A percentile compares a stretch with the other conserved stretches of the same genome.
These are phyloP conservation scores for Dryas drummondii DNA, from an alignment of 306 rosid species.

Conservation along the genomic window DNA sequence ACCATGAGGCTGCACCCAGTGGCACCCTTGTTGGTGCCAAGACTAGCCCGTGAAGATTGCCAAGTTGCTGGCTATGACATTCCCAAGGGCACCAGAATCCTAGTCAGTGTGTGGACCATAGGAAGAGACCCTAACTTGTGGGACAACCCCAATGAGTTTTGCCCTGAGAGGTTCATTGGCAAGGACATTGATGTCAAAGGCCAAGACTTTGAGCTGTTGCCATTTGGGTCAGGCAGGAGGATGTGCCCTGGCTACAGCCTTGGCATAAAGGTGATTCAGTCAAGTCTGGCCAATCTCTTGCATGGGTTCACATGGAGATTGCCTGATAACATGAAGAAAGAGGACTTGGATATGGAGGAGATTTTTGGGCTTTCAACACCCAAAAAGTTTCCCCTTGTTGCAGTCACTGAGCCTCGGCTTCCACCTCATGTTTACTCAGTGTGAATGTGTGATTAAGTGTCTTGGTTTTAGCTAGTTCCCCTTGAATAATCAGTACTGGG, in stretches of 20 bases:
- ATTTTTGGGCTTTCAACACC: slow-evolving; percentile 66
- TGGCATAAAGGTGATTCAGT: slow-evolving; percentile 72
- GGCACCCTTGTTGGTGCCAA: slow-evolving; percentile 77
- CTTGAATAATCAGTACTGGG: slow-evolving; percentile 1
- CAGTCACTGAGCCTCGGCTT: slow-evolving; percentile 57
- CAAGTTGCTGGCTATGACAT: slow-evolving; percentile 59
- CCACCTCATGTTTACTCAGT: slow-evolving; percentile 47
- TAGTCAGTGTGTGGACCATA: slow-evolving; percentile 61
- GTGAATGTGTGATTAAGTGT: neutral
- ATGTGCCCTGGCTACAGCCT: slow-evolving; percentile 87
- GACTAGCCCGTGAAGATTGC: slow-evolving; percentile 45
- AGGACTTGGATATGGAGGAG: slow-evolving; percentile 71
- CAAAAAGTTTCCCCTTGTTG: slow-evolving; percentile 49
- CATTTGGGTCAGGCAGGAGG: slow-evolving; percentile 86
- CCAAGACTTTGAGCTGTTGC: slow-evolving; percentile 69
- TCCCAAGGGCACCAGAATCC: slow-evolving; percentile 54
- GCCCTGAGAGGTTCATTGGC: slow-evolving; percentile 62
- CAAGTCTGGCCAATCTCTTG: slow-evolving; percentile 71
- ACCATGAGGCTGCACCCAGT: slow-evolving; percentile 82
- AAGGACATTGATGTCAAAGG: slow-evolving; percentile 63
- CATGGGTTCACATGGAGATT: slow-evolving; percentile 82
- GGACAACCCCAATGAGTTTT: slow-evolving; percentile 62
- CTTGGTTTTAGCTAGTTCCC: neutral
- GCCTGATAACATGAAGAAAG: slow-evolving; percentile 36
- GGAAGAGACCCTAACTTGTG: slow-evolving; percentile 65